Conservation (phyloP, 495 filamentous ascomycete genomes). For the Jackrogersella minutella region DNA sequence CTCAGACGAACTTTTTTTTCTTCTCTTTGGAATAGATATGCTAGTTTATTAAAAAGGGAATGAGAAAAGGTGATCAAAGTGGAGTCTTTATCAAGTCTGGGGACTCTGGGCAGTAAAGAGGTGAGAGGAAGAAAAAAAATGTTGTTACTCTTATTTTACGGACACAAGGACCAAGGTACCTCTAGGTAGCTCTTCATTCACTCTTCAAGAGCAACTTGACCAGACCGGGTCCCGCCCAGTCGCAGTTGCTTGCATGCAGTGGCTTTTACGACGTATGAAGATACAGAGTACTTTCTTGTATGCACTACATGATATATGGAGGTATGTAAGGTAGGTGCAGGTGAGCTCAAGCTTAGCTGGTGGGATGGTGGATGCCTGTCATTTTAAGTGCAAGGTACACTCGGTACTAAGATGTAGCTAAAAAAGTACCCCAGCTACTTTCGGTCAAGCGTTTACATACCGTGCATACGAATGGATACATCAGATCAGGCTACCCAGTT, state of each 20-base stretch:
- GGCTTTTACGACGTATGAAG: neutral
- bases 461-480: neutral
- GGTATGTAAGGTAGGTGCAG: constrained; percentile 1
- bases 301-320: neutral
- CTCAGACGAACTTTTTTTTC: neutral
- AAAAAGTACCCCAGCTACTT: constrained; percentile 10
- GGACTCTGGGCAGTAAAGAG: neutral
- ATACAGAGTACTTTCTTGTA: constrained; percentile 1
- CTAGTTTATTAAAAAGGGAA: neutral
- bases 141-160: too few species aligned
- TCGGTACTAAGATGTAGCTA: constrained; percentile 13
- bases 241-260: neutral
- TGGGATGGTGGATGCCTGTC: constrained; percentile 24
- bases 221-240: neutral
- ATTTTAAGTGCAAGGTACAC: constrained; percentile 27
- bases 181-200: constrained; percentile 22
- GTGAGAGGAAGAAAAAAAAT: constrained; percentile 10
- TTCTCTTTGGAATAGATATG: neutral
- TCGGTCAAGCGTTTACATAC: constrained; percentile 25
- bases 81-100: constrained; percentile 6
- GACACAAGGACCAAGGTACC: too few species aligned
- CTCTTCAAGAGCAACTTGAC: too few species aligned
- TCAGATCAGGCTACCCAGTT: constrained; percentile 1
- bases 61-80: constrained; percentile 21
- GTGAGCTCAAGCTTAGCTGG: constrained; percentile 6